Base-by-base conservation (phyloP, 2,329 filamentous ascomycete species). In the Stagonosporopsis cucurbitacearum region DNA sequence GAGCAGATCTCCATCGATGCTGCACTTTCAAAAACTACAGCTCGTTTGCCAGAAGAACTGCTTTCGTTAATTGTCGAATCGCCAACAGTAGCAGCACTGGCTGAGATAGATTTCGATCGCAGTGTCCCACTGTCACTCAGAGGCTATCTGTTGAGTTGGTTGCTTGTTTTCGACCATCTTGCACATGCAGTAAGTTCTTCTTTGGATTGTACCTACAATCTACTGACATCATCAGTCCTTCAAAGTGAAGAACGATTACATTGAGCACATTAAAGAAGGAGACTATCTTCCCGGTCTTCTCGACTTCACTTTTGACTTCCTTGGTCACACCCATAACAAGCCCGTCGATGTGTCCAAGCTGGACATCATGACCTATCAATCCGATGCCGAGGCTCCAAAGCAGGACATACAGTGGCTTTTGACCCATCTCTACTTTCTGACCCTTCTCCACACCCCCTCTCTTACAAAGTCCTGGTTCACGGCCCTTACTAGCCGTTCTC, bases 61-160 rank as follows among this genome's bases (percentile, higher is more conserved):
- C 75, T 97, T 0, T 96, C 92, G 0, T 81, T 98, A 1, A 82
- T 98, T 13, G 82, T 96, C 0, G 90, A 96, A 59, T 83, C 89
- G 0, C 91, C 94, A 0, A 87, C 87, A 0, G 80, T 90, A 2
- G 84, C 89, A n/a, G 81, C 81, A 12, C 84, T 92, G 41, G 81
- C 84, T 0, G 86, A 90, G 42, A 84, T 88, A 8, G 80, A 83
- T 32, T 86, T 92, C 20, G 82, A 87, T 5, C 80, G 84, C 15
- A 79, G 72, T 30, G 89, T 93, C 65, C 92, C 92, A 11, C 79
- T 86, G 0, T 71, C 84, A 0, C 80, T 96, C 43, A 86, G 92
- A 48, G 86, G 88, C 9, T 99, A 97, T 68, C 81, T 99, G 2
- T 80, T 96, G 25, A 90, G 91, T 11, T 99, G 95, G 95, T 86